Base-by-base conservation (phyloP, 225 moss, liverwort and hornwort species). In the Polytrichum commune region DNA sequence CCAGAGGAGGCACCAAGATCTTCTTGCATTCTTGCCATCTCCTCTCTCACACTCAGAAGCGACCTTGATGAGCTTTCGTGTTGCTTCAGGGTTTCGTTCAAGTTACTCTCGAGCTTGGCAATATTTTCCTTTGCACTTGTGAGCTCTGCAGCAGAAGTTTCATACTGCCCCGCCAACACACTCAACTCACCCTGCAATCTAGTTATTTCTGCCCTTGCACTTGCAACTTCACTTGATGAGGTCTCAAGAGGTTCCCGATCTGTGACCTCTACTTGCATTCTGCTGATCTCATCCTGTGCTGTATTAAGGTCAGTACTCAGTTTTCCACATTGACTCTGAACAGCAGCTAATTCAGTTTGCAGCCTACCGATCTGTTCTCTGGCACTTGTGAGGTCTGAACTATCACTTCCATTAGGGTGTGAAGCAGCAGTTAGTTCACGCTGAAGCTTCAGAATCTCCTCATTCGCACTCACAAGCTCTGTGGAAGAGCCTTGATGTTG, bases 31-130 rank as follows among this genome's bases (percentile, higher is more conserved):
- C 69, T 82, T 13, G 62, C 77, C 60, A 78, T 26, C 72, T 76
- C 88, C 66, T 82, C 85, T 76, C 75, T 80, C 4, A 73, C 84
- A 58, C 65, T 72, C 54, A 75, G 24, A 55, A 88, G 77, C 54
- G 77, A 82, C 23, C 65, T 68, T 69, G 75, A 70, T 2, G 73
- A 53, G 20, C 29, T 27, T 29, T 62, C 64, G 58, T 85, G 79
- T 70, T 71, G 58, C 60, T 27, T 60, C n/a, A 16, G 22, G 23
- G 25, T 62, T 19, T 38, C 62, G 6, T 33, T 23, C 60, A 71
- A 33, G 35, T 78, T 82, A 54, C 77, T 68, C 25, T 80, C 79
- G 54, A 88, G 56, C 54, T 75, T 79, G n/a, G 35, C 71, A 23
- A 80, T 63, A 70, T 78, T 65, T 29, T 82, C 79, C 54, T 64